Conservation (phyloP, 495 filamentous ascomycete species). For the Hypoxylon crocopeplum region DNA sequence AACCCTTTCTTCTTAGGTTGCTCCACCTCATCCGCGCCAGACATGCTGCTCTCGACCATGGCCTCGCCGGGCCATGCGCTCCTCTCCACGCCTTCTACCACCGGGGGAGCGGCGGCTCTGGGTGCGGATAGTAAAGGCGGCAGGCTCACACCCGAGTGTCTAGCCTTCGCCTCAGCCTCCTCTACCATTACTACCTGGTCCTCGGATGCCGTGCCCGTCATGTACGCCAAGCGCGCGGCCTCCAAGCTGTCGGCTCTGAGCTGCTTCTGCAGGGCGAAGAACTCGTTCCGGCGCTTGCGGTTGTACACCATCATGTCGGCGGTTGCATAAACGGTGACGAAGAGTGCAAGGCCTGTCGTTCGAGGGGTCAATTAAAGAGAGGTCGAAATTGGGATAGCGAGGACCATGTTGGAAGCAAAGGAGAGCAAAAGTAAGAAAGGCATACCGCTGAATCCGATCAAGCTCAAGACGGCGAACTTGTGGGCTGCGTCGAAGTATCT, state of each 20-base stretch:
- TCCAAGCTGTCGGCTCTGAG: conserved; percentile 60
- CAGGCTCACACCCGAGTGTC: conserved; percentile 43
- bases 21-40: conserved; percentile 42
- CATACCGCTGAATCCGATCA: conserved; percentile 84
- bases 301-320: conserved; percentile 90
- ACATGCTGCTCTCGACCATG: conserved; percentile 25
- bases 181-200: conserved; percentile 60
- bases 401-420: neutral
- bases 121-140: conserved; percentile 44
- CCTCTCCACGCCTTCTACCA: conserved; percentile 7
- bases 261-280: conserved; percentile 66
- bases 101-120: neutral
- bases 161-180: conserved; percentile 45
- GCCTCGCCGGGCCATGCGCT: conserved; percentile 33
- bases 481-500: conserved; percentile 84
- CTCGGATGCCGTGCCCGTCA: conserved; percentile 66
- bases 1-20: conserved; percentile 41
- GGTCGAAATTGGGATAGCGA: neutral
- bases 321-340: conserved; percentile 79
- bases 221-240: conserved; percentile 64
- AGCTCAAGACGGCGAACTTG: conserved; percentile 70
- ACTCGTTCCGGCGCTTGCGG: conserved; percentile 69
- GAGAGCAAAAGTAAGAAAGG: neutral
- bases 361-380: neutral
- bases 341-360: conserved; percentile 68